These are phyloP conservation scores for Candida corydali DNA, from an alignment of 805 yeast species.

Conservation along the genomic window DNA sequence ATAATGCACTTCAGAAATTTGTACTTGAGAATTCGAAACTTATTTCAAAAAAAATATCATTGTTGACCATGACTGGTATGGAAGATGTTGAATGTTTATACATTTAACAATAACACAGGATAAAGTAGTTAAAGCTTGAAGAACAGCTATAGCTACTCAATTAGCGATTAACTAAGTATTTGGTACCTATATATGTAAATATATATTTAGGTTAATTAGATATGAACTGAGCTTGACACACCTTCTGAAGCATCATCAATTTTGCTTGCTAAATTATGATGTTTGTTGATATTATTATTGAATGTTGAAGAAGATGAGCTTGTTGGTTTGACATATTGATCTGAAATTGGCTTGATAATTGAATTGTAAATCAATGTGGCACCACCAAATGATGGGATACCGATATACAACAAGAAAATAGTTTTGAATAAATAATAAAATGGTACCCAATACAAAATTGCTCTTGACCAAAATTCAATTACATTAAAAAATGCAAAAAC, in stretches of 20 bases:
- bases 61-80: constrained; percentile 8
- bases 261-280: constrained; percentile 29
- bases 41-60: background rate
- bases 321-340: constrained; percentile 12
- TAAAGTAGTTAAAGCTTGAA: too few species aligned
- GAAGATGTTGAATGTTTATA: constrained; percentile 11
- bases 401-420: constrained; percentile 77
- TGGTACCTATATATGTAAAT: too few species aligned
- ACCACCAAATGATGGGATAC: constrained; percentile 85
- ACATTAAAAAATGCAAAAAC: constrained; percentile 92
- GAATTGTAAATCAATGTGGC: constrained; percentile 66
- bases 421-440: constrained; percentile 95
- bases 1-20: constrained; percentile 2
- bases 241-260: constrained; percentile 48
- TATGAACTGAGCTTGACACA: constrained; percentile 21
- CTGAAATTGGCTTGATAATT: constrained; percentile 64
- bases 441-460: constrained; percentile 93
- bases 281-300: too few species aligned
- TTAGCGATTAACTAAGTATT: too few species aligned
- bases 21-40: background rate
- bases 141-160: too few species aligned
- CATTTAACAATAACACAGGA: too few species aligned
- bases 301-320: background rate
- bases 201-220: too few species aligned
- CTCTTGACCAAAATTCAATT: constrained; percentile 91